A percentile compares a stretch with the other conserved stretches of the same genome.
Conservation (phyloP, 176 grass and related monocot species). For the Bolboschoenus planiculmis region DNA sequence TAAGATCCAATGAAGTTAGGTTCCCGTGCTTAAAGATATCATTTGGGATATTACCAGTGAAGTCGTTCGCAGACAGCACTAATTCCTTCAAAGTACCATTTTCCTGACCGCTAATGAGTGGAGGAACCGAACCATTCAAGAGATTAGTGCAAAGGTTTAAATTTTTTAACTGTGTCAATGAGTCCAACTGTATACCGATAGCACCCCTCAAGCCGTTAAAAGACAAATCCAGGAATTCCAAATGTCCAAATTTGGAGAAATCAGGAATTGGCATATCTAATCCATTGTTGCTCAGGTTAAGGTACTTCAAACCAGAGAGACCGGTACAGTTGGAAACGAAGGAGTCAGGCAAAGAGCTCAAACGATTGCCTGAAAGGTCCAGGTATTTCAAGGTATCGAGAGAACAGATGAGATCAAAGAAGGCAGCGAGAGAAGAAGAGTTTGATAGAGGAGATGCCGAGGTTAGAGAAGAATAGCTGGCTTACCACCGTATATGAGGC, state of each 20-base stretch:
- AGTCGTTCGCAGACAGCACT: constrained; percentile 35
- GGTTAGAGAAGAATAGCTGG: constrained; percentile 12
- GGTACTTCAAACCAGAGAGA: background rate
- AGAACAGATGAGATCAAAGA: constrained; percentile 35
- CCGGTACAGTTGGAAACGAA: constrained; percentile 35
- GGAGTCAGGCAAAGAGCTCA: constrained; percentile 13
- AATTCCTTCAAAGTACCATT: constrained; percentile 25
- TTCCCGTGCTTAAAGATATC: constrained; percentile 8
- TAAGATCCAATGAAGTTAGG: constrained; percentile 55
- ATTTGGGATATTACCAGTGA: constrained; percentile 19
- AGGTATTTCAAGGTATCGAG: constrained; percentile 36
- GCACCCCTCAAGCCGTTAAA: constrained; percentile 13
- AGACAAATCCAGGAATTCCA: constrained; percentile 62
- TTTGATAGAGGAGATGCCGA: background rate
- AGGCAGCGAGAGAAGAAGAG: background rate
- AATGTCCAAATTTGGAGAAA: constrained; percentile 24
- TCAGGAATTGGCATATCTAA: background rate
- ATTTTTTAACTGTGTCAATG: constrained; percentile 27
- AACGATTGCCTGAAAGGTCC: constrained; percentile 37
- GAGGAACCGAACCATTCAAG: constrained; percentile 20
- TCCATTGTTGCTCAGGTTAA: constrained; percentile 44
- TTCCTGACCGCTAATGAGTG: background rate
- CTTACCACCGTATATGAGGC: constrained; percentile 23
- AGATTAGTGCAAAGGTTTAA: constrained; percentile 43
- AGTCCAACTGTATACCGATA: constrained; percentile 7